A percentile compares a stretch with the other conserved stretches of the same genome.
Evolutionary conservation across 352 stramenopile species (phyloP).

Genomic region (Phytophthora europaea): DNA sequence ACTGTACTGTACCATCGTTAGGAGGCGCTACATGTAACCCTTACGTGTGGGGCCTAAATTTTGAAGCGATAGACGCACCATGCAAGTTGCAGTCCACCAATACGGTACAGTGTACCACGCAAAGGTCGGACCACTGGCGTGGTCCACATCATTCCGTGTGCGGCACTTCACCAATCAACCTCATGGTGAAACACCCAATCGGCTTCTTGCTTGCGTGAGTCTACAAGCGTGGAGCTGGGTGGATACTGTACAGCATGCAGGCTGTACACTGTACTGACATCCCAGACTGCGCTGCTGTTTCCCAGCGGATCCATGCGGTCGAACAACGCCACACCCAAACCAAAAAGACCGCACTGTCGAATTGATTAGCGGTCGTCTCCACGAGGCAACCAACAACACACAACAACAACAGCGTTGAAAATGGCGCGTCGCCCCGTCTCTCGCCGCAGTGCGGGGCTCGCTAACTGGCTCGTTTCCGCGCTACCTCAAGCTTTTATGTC

Average conservation of each 20-base stretch:
- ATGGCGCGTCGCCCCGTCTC: not conserved
- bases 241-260: not conserved
- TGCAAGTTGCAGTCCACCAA: not conserved
- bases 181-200: not conserved
- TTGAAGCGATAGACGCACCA: not conserved
- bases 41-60: not conserved
- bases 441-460: not conserved
- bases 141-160: not conserved
- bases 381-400: not conserved
- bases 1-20: not conserved
- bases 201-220: too few species aligned
- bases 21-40: not conserved
- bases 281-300: not conserved
- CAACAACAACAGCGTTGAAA: not conserved
- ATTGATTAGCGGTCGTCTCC: constrained; percentile 12
- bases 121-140: constrained; percentile 8
- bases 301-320: not conserved
- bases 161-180: not conserved
- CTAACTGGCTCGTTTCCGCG: constrained; percentile 4
- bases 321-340: not conserved
- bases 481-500: not conserved
- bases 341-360: not conserved
- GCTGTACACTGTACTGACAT: not conserved
- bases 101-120: not conserved
- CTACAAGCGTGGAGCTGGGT: too few species aligned